Evolutionary conservation across 83 land plant genomes (phyloP).

Genomic region (Diphasiastrum complanatum): DNA sequence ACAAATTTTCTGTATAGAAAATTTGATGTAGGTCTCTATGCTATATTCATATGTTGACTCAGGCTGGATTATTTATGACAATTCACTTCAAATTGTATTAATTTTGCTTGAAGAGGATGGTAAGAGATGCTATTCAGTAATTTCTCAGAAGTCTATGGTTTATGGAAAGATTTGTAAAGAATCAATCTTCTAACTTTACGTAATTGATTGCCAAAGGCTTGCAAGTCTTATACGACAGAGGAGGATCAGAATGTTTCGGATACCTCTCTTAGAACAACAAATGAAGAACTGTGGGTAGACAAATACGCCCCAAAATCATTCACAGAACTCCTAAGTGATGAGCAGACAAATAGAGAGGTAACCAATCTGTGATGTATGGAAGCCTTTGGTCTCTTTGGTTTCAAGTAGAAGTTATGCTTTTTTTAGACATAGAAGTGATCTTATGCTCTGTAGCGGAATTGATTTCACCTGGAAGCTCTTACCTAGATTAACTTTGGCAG

Average conservation of each 20-base stretch:
- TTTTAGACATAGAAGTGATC: no score
- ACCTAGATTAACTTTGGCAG: no score
- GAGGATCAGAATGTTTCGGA: slow-evolving; percentile 16
- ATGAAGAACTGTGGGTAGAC: slow-evolving; percentile 92
- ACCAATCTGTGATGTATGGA: background rate
- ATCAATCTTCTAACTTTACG: background rate
- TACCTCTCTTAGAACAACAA: slow-evolving; percentile 19
- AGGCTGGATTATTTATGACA: no score
- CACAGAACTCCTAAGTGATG: slow-evolving; percentile 96
- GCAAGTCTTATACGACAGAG: slow-evolving; percentile 28
- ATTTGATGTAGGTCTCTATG: background rate
- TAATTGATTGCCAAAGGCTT: slow-evolving; percentile 40
- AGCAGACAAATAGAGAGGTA: slow-evolving; percentile 98
- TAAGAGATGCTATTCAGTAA: no score
- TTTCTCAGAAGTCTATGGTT: no score
- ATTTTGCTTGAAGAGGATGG: no score
- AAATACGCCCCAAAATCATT: slow-evolving; percentile 94
- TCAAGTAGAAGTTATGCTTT: background rate
- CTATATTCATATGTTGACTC: no score
- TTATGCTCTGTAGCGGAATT: no score
- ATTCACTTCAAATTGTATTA: no score
- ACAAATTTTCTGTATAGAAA: background rate
- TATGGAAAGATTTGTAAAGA: no score
- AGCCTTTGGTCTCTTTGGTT: background rate
- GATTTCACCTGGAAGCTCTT: no score